Evolutionary conservation across 2,329 filamentous ascomycete species (phyloP), one percentile per base, ranked within the genome.

Genomic region (Paecilomyces sp.): DNA sequence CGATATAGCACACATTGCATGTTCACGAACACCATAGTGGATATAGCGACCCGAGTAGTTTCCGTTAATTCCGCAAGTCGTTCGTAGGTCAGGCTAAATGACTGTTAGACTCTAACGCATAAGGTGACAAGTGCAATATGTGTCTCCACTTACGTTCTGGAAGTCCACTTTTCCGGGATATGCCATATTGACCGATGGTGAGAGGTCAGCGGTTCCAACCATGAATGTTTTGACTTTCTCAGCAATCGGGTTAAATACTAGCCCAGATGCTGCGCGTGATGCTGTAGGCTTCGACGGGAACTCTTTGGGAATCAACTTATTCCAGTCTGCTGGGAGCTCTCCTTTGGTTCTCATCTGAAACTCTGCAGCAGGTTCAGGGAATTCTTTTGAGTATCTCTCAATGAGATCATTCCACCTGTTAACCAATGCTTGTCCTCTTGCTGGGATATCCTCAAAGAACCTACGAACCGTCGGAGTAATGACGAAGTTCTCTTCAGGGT

Each of bases 1-100:
- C 82, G 95, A 89, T 79, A 95, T 91, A 71, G 90, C 90, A 2
- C 74, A 75, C 84, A 86, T 85, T 59, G 82, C 83, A 66, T 86
- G 84, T 64, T 86, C 84, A 4, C 84, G 80, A 58, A 87, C 80
- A 47, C 84, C 84, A 68, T 79, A 86, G 68, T 84, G 84, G 63
- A 86, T 75, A 62, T 79, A 79, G 7, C 78, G 75, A 24, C 78
- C 78, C 2, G 70, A 67, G 64, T 82, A 82, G 69, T 81, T 73
- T 51, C 85, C 85, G 62, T 82, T 82, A 65, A 82, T 79, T 6
- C 81, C 81, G 55, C 70, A 73, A 4, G 62, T 67, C 0, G 65
- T 72, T 5, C 62, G 62, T 6, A 71, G 62, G 22, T 68, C 66
- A 5, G 70, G 70, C 70, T 72, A 13, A 8, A 55, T 1, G 47